These are phyloP conservation scores for Candida sphagnicola DNA, from an alignment of 805 yeast genomes.

Conservation along the genomic window DNA sequence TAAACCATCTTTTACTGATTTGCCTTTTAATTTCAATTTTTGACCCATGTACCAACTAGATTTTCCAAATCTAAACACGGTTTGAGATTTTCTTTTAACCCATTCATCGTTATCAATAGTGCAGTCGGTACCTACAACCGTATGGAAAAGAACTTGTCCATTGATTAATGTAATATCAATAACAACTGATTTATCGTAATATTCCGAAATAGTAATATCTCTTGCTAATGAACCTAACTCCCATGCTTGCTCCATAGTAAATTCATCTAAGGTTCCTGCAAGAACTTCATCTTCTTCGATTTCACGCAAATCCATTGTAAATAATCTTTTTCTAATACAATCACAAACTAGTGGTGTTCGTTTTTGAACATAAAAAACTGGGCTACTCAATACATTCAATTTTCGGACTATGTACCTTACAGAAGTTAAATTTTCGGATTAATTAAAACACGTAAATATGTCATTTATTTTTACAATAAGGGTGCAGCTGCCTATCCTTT, in stretches of 20 bases:
- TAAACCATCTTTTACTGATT: conserved; percentile 33
- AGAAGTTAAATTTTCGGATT: too few relatives aligned
- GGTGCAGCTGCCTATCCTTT: neutral
- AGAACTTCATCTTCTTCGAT: conserved; percentile 17
- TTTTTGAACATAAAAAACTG: too few relatives aligned
- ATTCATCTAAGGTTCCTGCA: conserved; percentile 16
- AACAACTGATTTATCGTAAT: conserved; percentile 32
- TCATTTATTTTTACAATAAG: too few relatives aligned
- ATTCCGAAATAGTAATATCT: conserved; percentile 23
- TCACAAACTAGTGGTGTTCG: too few relatives aligned
- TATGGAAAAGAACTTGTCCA: conserved; percentile 47
- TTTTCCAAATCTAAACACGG: conserved; percentile 44
- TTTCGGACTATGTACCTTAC: too few relatives aligned
- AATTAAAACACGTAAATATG: too few relatives aligned
- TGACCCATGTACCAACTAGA: conserved; percentile 48
- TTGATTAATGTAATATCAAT: conserved; percentile 45
- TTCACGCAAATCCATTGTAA: conserved; percentile 4
- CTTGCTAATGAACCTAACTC: conserved; percentile 42
- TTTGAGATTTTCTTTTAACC: conserved; percentile 47
- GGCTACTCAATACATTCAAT: too few relatives aligned
- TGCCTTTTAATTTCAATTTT: conserved; percentile 32
- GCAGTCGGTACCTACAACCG: conserved; percentile 33
- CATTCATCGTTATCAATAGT: conserved; percentile 51
- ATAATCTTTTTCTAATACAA: neutral
- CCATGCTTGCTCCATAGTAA: conserved; percentile 41